phyloP scores from a whole-genome alignment of 225 moss, liverwort and hornwort species.

The Straminergon stramineum region DNA sequence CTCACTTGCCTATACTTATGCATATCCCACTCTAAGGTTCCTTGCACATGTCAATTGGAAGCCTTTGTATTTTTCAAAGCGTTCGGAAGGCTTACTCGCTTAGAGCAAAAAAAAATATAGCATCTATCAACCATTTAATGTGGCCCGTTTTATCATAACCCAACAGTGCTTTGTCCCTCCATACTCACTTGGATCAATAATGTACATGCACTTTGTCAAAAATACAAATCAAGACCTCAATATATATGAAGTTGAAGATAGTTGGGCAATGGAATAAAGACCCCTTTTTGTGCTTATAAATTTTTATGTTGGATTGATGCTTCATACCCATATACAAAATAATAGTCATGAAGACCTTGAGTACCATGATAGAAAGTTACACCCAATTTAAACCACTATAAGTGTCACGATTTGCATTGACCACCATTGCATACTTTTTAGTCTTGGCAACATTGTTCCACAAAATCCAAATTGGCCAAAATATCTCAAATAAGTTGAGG shows the following conservation, averaged over 20 bases:
- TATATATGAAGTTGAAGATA: too few relatives aligned
- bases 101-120: not conserved
- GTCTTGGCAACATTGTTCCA: too few relatives aligned
- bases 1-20: not conserved
- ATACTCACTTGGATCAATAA: too few relatives aligned
- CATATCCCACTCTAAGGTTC: not conserved
- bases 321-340: too few relatives aligned
- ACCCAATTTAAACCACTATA: too few relatives aligned
- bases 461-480: too few relatives aligned
- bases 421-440: fast-evolving
- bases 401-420: fast-evolving
- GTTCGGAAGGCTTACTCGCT: too few relatives aligned
- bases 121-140: not conserved
- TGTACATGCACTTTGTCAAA: too few relatives aligned
- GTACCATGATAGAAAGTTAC: fast-evolving
- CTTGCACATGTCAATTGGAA: not conserved
- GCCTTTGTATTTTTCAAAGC: not conserved
- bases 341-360: too few relatives aligned
- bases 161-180: too few relatives aligned
- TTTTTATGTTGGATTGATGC: not conserved
- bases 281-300: not conserved
- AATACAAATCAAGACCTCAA: fast-evolving
- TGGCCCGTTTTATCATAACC: too few relatives aligned
- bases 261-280: not conserved
- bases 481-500: too few relatives aligned